A percentile compares a stretch with the other conserved stretches of the same genome.
phyloP scores from a whole-genome alignment of 2,329 filamentous ascomycete species.

The Byssothecium circinans region DNA sequence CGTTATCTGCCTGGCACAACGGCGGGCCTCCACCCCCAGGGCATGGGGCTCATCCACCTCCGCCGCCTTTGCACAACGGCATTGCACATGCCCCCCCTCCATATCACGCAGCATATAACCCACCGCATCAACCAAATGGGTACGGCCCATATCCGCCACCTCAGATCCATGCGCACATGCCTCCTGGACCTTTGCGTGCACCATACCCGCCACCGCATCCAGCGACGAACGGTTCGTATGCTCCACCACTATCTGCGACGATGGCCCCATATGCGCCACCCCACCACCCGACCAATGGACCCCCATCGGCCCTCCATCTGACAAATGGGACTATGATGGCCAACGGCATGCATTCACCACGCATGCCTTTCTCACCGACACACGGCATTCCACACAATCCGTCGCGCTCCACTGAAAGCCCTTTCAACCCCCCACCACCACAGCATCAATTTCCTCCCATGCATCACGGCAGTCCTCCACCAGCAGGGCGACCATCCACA shows the following conservation, averaged over 20 bases:
- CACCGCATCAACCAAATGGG: conserved; percentile 34
- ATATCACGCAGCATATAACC: conserved; percentile 36
- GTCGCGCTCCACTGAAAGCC: conserved; percentile 40
- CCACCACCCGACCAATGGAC: conserved; percentile 27
- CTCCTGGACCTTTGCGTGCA: conserved; percentile 28
- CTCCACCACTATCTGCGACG: neutral
- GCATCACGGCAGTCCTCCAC: conserved; percentile 37
- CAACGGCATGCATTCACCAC: conserved; percentile 45
- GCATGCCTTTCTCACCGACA: conserved; percentile 41
- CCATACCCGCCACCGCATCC: conserved; percentile 26
- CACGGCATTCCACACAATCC: conserved; percentile 37
- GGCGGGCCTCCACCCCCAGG: conserved; percentile 25
- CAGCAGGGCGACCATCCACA: conserved; percentile 37
- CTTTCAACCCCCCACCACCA: conserved; percentile 35
- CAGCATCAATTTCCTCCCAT: conserved; percentile 28
- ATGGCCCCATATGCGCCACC: conserved; percentile 9
- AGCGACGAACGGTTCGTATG: neutral
- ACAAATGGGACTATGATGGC: conserved; percentile 34
- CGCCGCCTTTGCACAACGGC: conserved; percentile 36
- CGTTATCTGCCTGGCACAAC: conserved; percentile 34
- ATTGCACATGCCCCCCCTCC: conserved; percentile 33
- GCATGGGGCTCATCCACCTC: conserved; percentile 20
- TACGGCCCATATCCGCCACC: conserved; percentile 37
- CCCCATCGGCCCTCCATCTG: conserved; percentile 37
- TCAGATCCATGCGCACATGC: conserved; percentile 33